phyloP scores from a whole-genome alignment of 108 stramenopile species.

The Cyclotella baltica region DNA sequence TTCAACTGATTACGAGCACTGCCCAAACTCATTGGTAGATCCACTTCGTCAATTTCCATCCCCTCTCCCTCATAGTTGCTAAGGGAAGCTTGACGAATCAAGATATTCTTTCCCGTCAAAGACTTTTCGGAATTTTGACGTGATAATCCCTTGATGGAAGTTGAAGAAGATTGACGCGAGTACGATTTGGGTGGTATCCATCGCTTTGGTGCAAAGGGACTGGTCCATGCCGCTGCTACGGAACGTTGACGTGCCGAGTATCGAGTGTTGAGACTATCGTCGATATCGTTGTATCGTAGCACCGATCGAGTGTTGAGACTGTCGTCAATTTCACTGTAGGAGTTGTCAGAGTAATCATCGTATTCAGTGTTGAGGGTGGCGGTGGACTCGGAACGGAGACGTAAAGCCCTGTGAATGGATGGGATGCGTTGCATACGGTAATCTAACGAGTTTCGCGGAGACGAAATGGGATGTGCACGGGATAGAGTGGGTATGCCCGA shows the following conservation, averaged over 20 bases:
- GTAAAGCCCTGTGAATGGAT: slow-evolving; percentile 1
- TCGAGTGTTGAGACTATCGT: neutral
- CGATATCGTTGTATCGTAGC: slow-evolving; percentile 7
- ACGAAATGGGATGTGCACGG: slow-evolving; percentile 32
- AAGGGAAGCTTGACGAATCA: slow-evolving; percentile 50
- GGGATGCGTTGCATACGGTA: neutral
- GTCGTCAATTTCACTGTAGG: slow-evolving; percentile 16
- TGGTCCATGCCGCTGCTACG: slow-evolving; percentile 35
- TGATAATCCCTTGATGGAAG: too few relatives aligned
- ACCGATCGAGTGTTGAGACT: neutral
- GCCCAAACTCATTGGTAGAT: slow-evolving; percentile 14
- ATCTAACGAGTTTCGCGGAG: slow-evolving; percentile 28
- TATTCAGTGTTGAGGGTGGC: slow-evolving; percentile 28
- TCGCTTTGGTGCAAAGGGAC: slow-evolving; percentile 19
- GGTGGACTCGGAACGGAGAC: slow-evolving; percentile 45
- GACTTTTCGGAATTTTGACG: slow-evolving; percentile 4
- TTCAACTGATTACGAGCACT: slow-evolving; percentile 49
- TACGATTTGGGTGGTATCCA: slow-evolving; percentile 14
- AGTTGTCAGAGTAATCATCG: slow-evolving; percentile 37
- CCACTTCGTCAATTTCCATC: slow-evolving; percentile 48
- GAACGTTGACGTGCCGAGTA: neutral
- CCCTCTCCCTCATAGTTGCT: slow-evolving; percentile 55
- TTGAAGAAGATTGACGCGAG: slow-evolving; percentile 1
- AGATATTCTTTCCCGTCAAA: slow-evolving; percentile 13
- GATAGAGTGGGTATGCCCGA: slow-evolving; percentile 28